Conservation (phyloP, 768 basidiomycete genomes). For the Suillus brevipes region DNA sequence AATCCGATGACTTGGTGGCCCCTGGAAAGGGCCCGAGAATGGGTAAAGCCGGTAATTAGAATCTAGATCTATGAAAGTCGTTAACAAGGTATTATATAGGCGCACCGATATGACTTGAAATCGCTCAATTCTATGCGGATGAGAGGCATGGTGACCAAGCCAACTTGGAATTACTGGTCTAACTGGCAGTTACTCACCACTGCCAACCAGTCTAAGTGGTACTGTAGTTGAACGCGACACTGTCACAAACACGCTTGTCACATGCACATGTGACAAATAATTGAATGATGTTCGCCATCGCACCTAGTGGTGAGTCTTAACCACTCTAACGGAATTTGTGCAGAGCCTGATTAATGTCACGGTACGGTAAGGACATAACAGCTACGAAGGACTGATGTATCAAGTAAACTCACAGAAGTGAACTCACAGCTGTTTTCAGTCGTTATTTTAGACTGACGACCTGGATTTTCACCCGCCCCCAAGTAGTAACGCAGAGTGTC, state of each 20-base stretch:
- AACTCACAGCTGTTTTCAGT: no score
- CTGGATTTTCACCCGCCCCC: no score
- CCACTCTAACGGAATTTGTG: no score
- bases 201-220: neutral
- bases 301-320: no score
- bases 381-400: no score
- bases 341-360: no score
- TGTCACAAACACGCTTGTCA: slow-evolving; percentile 1
- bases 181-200: neutral
- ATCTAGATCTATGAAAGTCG: slow-evolving; percentile 2
- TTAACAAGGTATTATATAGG: neutral
- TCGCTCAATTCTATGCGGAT: slow-evolving; percentile 87
- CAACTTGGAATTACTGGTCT: neutral
- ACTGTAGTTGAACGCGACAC: neutral
- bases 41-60: slow-evolving; percentile 6
- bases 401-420: no score
- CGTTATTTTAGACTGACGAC: no score
- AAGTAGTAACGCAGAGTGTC: no score
- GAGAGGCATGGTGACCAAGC: slow-evolving; percentile 59
- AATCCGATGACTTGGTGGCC: slow-evolving; percentile 87
- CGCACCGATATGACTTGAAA: slow-evolving; percentile 93
- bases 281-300: neutral
- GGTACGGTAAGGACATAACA: no score
- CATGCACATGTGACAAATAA: neutral
- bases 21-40: slow-evolving; percentile 40